These are phyloP conservation scores for Agastache rugosa DNA, from an alignment of 257 asterid species.

Conservation along the genomic window DNA sequence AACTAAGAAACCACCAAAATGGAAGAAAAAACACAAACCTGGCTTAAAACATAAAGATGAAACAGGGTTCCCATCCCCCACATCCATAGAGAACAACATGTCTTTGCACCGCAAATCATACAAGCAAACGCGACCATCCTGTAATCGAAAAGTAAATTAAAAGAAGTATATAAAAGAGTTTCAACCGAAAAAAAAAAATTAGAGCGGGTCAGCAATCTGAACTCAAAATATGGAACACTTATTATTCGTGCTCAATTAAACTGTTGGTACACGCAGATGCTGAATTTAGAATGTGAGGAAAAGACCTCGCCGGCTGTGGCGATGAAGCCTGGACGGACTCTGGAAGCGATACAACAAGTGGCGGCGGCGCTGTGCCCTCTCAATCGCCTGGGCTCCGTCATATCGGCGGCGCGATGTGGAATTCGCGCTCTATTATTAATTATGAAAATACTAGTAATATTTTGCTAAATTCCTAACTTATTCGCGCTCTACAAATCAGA, in stretches of 20 bases:
- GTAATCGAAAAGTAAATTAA: slow-evolving; percentile 18
- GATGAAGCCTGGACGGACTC: slow-evolving; percentile 68
- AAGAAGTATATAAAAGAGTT: background rate
- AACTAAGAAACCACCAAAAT: slow-evolving; percentile 14
- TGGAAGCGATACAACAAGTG: slow-evolving; percentile 84
- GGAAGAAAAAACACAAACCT: slow-evolving; percentile 49
- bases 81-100: slow-evolving; percentile 62
- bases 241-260: background rate
- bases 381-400: slow-evolving; percentile 73
- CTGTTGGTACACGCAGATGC: background rate
- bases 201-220: background rate
- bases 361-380: slow-evolving; percentile 76
- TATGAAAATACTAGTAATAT: background rate
- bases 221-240: background rate
- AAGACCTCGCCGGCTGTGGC: slow-evolving; percentile 87
- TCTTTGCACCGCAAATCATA: slow-evolving; percentile 90
- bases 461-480: background rate
- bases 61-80: slow-evolving; percentile 65
- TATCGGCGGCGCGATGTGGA: slow-evolving; percentile 30
- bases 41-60: slow-evolving; percentile 85
- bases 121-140: slow-evolving; percentile 90
- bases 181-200: background rate
- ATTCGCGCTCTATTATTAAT: background rate
- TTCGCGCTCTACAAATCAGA: background rate
- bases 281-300: slow-evolving; percentile 15